Base-by-base conservation (phyloP, 1,284 basidiomycete genomes). In the Heterobasidion occidentale region DNA sequence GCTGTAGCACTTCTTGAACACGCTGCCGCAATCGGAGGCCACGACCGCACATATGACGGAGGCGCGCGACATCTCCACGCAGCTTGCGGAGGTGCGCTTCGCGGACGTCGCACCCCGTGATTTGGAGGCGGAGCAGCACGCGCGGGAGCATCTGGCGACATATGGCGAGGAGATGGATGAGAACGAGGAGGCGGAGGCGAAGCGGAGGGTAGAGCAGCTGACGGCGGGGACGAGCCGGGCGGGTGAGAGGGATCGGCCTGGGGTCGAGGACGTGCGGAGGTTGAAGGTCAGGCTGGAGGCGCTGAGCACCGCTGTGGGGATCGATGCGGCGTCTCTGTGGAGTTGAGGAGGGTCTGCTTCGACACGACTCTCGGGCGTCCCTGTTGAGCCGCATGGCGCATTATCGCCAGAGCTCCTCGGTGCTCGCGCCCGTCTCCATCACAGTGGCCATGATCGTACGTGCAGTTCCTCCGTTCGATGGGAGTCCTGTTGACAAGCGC, bases 61-160 rank as follows among this genome's bases (percentile, higher is more conserved):
- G 63, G 74, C 79, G 7, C 75, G 78, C 42, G 72, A 71, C 2
- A 80, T 92, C 56, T 71, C 76, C 1, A 63, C 74, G 0, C 64
- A 69, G n/a, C 75, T 92, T 5, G 74, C 77, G 0, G 65, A 71
- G n/a, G 71, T 92, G 27, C 79, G 77, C 6, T 82, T 88, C 57
- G 75, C 79, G 14, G 85, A 89, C 61, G 77, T 92, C 58, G 80
- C 76, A 11, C 88, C 87, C 1, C 77, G 74, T 9, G 89, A 92
- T 69, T 61, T 81, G 11, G 84, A 91, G 62, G 90, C 89, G 0
- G 81, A 86, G 62, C 76, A 74, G 55, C 89, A 92, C 68, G 86
- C 84, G 5, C 74, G 74, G 51, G 77, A 84, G 58, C 88, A 90
- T 67, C 67, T 83, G 14, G 76, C 74, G 44, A 62, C 64, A 3